Evolutionary conservation across 2,329 filamentous ascomycete species (phyloP).

Genomic region (Penicillium sp.): DNA sequence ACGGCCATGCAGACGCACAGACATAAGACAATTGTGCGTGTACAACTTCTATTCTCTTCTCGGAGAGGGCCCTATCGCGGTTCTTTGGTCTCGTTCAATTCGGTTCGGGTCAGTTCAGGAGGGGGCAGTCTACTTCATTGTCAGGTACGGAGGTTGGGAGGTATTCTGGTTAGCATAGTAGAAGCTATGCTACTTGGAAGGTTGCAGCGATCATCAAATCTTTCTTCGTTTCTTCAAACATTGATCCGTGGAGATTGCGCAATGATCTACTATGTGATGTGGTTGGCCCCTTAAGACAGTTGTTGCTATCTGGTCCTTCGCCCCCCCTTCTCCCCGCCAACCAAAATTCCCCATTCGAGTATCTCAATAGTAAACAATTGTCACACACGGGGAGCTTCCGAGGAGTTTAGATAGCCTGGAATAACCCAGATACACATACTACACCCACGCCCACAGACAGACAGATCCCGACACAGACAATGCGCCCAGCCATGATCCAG

Average conservation of each 20-base stretch:
- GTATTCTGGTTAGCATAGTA: not conserved
- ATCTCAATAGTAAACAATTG: not conserved
- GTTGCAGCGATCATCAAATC: not conserved
- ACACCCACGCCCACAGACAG: no score
- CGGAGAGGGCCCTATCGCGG: not conserved
- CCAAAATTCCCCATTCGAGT: not conserved
- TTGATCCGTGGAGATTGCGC: no score
- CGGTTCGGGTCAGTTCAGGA: not conserved
- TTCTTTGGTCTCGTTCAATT: not conserved
- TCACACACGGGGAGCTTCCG: not conserved
- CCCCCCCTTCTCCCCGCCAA: not conserved
- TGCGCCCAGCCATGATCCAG: not conserved
- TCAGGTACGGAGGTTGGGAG: not conserved
- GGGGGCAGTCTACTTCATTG: not conserved
- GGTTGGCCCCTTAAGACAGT: not conserved
- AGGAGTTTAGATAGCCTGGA: not conserved
- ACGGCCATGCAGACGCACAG: constrained; percentile 19
- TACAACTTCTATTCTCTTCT: not conserved
- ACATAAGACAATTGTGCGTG: constrained; percentile 14
- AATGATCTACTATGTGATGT: not conserved
- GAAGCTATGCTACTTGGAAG: not conserved
- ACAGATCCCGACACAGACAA: not conserved
- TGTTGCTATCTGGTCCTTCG: not conserved
- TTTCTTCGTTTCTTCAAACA: no score
- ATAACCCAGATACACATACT: not conserved